A percentile compares a stretch with the other conserved stretches of the same genome.
phyloP scores from a whole-genome alignment of 1,139 yeast genomes.

The Pneumocystis oryctolagi region DNA sequence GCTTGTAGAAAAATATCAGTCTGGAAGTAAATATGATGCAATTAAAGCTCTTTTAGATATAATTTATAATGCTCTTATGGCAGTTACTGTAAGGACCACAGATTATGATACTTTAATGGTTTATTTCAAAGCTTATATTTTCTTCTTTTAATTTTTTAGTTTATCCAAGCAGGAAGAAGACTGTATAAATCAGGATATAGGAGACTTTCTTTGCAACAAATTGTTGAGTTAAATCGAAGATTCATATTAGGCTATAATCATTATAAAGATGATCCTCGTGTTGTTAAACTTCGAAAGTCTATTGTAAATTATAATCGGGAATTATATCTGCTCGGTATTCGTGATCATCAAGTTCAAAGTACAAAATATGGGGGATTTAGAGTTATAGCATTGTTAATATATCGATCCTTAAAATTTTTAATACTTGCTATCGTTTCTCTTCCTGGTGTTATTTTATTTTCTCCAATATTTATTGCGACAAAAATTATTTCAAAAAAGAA shows the following conservation, averaged over 20 bases:
- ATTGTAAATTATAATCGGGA: conserved; percentile 55
- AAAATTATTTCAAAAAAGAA: conserved; percentile 55
- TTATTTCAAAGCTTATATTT: background rate
- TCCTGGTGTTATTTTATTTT: conserved; percentile 72
- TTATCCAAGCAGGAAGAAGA: conserved; percentile 84
- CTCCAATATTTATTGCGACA: conserved; percentile 76
- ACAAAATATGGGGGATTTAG: conserved; percentile 26
- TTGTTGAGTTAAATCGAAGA: conserved; percentile 80
- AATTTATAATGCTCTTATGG: conserved; percentile 60
- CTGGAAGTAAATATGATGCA: conserved; percentile 45
- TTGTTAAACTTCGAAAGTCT: conserved; percentile 42
- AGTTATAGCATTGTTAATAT: conserved; percentile 36
- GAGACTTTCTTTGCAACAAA: conserved; percentile 61
- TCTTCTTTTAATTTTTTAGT: background rate
- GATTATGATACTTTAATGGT: conserved; percentile 83
- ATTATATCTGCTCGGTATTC: conserved; percentile 54
- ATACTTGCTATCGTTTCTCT: conserved; percentile 48
- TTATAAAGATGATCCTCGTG: conserved; percentile 55
- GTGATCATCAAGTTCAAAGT: conserved; percentile 78
- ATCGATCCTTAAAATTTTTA: conserved; percentile 40
- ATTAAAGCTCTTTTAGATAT: conserved; percentile 55
- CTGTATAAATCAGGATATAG: conserved; percentile 66
- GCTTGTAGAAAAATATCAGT: conserved; percentile 47
- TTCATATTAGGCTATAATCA: conserved; percentile 65
- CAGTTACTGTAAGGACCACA: conserved; percentile 83